phyloP scores from a whole-genome alignment of 306 rosid genomes.

The Comarum palustre region DNA sequence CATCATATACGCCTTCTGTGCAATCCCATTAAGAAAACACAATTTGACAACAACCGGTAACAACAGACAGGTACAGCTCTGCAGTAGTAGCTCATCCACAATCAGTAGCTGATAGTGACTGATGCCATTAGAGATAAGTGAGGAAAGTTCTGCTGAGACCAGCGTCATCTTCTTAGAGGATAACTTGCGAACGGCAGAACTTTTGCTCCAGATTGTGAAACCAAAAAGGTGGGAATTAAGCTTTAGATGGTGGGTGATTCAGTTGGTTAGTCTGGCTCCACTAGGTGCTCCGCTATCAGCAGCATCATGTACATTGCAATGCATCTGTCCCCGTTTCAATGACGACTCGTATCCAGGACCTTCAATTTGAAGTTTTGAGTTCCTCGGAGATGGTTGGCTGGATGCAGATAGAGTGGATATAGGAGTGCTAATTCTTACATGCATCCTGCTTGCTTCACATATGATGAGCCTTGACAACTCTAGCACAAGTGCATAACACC shows the following conservation, averaged over 20 bases:
- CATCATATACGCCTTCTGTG: not conserved
- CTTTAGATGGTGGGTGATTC: not conserved
- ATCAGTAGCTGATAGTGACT: not conserved
- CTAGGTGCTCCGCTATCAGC: not conserved
- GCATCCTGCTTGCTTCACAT: slow-evolving; percentile 4
- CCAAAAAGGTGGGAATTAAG: not conserved
- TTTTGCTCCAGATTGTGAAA: not conserved
- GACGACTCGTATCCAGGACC: not conserved
- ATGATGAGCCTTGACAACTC: not conserved
- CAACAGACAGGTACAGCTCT: slow-evolving; percentile 17
- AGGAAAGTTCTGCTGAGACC: not conserved
- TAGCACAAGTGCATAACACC: too few relatives aligned
- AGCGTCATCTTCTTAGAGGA: not conserved
- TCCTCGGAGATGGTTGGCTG: not conserved
- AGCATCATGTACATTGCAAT: not conserved
- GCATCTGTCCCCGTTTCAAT: not conserved
- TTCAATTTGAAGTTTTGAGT: not conserved
- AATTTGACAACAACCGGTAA: not conserved
- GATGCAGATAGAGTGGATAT: not conserved
- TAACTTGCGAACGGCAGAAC: not conserved
- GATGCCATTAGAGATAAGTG: not conserved
- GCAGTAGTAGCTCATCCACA: not conserved
- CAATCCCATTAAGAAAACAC: not conserved
- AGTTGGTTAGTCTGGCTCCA: not conserved
- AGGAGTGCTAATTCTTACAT: not conserved